Conservation (phyloP, 2,329 filamentous ascomycete genomes). For the Microsporum canis region DNA sequence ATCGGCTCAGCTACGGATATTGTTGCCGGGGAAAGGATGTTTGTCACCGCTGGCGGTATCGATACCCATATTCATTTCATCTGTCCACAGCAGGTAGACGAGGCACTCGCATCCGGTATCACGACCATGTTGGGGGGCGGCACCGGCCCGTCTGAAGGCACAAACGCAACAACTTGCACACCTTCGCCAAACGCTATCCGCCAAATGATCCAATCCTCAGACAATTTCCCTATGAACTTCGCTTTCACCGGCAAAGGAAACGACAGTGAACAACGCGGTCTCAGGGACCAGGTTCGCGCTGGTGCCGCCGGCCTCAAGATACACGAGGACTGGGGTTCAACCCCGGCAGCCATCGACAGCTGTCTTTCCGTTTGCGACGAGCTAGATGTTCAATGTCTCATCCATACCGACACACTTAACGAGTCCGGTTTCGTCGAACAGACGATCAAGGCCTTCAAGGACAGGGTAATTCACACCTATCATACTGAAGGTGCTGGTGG, state of each 20-base stretch:
- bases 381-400: conserved; percentile 81
- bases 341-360: conserved; percentile 79
- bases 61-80: conserved; percentile 92
- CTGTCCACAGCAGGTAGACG: conserved; percentile 80
- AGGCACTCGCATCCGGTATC: conserved; percentile 72
- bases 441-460: conserved; percentile 73
- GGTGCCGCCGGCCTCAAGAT: conserved; percentile 86
- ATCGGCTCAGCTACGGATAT: conserved; percentile 86
- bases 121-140: conserved; percentile 87
- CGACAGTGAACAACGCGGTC: conserved; percentile 57
- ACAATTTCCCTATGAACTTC: conserved; percentile 70
- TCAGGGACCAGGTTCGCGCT: conserved; percentile 69
- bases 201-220: conserved; percentile 81
- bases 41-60: conserved; percentile 79
- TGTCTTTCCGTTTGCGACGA: conserved; percentile 81
- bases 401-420: conserved; percentile 93
- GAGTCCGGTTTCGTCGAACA: conserved; percentile 95
- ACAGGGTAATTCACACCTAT: conserved; percentile 87
- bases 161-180: conserved; percentile 86
- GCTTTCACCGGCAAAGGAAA: conserved; percentile 93
- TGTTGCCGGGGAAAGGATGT: conserved; percentile 79
- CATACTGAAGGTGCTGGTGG: conserved; percentile 93
- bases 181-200: conserved; percentile 72
- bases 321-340: conserved; percentile 92
- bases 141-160: conserved; percentile 83